Percentiles rank a stretch among this genome's conserved stretches.
Evolutionary conservation across 306 rosid species (phyloP).

Genomic region (Acacia confusa): DNA sequence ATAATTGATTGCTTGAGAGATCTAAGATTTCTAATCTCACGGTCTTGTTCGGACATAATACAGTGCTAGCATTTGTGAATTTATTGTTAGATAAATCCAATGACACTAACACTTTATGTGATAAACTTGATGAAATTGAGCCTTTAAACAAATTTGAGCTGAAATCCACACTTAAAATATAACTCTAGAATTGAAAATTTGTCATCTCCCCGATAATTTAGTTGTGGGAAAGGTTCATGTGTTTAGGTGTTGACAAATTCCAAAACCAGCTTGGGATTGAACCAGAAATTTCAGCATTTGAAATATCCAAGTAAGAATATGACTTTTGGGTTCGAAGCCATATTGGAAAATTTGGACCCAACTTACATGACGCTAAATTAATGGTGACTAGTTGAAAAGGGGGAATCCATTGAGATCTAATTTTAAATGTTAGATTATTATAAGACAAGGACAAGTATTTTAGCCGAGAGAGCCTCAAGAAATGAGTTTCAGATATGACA

Average conservation of each 20-base stretch:
- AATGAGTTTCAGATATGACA: background rate
- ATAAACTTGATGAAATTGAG: background rate
- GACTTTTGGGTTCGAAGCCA: background rate
- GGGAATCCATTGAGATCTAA: background rate
- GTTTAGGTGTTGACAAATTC: background rate
- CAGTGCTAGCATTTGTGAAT: background rate
- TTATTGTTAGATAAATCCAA: background rate
- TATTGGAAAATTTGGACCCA: background rate
- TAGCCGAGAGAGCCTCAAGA: background rate
- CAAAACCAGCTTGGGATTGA: background rate
- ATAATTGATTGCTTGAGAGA: background rate
- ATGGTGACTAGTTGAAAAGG: background rate
- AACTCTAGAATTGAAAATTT: background rate
- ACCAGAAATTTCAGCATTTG: background rate
- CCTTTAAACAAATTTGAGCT: background rate
- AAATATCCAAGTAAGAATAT: no score
- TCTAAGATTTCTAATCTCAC: fast-evolving
- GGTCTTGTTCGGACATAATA: background rate
- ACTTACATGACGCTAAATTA: background rate
- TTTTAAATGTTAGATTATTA: background rate
- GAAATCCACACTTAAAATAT: fast-evolving
- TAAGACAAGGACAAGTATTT: background rate
- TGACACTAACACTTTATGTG: fast-evolving
- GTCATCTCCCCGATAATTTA: background rate
- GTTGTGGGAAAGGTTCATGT: background rate